Evolutionary conservation across 495 filamentous ascomycete species (phyloP).

Genomic region (Penicillium soppii): DNA sequence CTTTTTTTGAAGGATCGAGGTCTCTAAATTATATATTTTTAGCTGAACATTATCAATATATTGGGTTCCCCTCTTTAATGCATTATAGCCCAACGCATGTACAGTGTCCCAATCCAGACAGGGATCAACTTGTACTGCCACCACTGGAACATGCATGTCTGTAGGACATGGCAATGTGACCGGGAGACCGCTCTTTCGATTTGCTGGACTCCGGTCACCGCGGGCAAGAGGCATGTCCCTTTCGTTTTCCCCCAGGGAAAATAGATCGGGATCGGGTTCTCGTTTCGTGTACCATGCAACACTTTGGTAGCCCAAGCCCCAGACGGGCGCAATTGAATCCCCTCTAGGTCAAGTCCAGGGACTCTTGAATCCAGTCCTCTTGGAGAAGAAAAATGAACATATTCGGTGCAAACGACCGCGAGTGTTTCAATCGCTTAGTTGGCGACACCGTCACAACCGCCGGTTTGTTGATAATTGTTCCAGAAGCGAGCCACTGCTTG

Average conservation of each 20-base stretch:
- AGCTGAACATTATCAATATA: neutral
- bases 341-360: no score
- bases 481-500: constrained; percentile 49
- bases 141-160: no score
- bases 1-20: no score
- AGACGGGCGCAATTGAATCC: no score
- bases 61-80: constrained; percentile 3
- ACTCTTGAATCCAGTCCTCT: no score
- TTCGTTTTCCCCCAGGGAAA: neutral
- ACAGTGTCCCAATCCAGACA: constrained; percentile 19
- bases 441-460: constrained; percentile 20
- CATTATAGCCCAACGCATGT: constrained; percentile 23
- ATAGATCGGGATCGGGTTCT: no score
- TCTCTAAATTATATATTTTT: constrained; percentile 1
- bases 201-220: neutral
- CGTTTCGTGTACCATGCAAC: no score
- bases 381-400: neutral
- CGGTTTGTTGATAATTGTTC: constrained; percentile 39
- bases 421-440: constrained; percentile 17
- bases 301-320: no score
- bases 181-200: neutral
- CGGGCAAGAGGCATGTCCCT: no score
- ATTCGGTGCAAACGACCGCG: neutral
- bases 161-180: neutral
- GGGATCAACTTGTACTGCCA: constrained; percentile 11